These are phyloP conservation scores for Pythium phragmitis DNA, from an alignment of 352 stramenopile genomes.

Conservation along the genomic window DNA sequence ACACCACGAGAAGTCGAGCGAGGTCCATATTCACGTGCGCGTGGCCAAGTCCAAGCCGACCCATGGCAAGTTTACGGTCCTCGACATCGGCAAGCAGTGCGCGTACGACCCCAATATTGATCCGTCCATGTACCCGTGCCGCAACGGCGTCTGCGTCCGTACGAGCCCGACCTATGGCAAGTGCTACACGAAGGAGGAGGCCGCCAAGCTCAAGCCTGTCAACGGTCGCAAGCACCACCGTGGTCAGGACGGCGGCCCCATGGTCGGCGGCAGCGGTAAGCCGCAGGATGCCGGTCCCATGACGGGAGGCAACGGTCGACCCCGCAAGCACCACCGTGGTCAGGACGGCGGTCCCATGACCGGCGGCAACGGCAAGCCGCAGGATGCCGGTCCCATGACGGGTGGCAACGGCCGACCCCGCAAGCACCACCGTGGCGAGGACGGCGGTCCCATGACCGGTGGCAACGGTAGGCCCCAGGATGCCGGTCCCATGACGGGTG, in stretches of 20 bases:
- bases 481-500: too few relatives aligned
- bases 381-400: too few relatives aligned
- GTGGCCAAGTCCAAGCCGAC: constrained; percentile 30
- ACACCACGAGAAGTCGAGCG: not conserved
- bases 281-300: too few relatives aligned
- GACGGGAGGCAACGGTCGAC: not conserved
- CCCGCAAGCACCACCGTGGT: not conserved
- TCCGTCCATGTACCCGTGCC: constrained; percentile 55
- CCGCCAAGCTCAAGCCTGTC: not conserved
- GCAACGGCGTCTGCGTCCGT: constrained; percentile 44
- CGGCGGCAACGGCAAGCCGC: not conserved
- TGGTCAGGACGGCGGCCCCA: too few relatives aligned
- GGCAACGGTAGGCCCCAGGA: not conserved
- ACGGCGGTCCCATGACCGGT: not conserved
- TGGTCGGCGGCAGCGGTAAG: too few relatives aligned
- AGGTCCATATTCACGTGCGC: constrained; percentile 34
- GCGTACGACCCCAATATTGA: constrained; percentile 58
- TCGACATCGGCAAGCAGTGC: constrained; percentile 51
- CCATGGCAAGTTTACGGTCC: constrained; percentile 55
- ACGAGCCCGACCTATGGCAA: constrained; percentile 56
- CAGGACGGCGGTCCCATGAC: not conserved
- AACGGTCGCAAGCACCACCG: not conserved
- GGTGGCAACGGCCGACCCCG: too few relatives aligned
- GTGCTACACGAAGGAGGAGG: constrained; percentile 35
- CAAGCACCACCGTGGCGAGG: not conserved